Percentiles rank a stretch among this genome's conserved stretches.
phyloP scores from a whole-genome alignment of 169 alveolate genomes.

The Neospora caninum region DNA sequence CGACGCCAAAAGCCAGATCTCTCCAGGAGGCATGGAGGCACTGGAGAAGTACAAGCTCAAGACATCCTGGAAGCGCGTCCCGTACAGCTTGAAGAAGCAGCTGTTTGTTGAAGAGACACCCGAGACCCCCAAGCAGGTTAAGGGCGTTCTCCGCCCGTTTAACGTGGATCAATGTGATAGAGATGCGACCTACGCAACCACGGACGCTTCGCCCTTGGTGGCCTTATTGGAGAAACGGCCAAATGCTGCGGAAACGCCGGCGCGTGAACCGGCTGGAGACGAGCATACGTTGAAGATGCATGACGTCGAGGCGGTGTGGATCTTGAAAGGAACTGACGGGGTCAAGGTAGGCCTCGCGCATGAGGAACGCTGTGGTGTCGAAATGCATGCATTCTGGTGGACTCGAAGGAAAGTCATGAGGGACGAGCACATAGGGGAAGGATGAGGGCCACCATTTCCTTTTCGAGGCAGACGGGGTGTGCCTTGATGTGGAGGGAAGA shows the following conservation, averaged over 20 bases:
- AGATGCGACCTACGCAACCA: background rate
- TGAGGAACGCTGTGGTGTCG: background rate
- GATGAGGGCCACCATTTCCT: background rate
- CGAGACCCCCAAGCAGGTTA: background rate
- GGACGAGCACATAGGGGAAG: background rate
- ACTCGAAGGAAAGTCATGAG: background rate
- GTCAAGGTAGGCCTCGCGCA: conserved; percentile 38
- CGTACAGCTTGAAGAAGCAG: background rate
- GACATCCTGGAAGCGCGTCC: background rate
- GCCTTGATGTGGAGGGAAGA: too few species aligned
- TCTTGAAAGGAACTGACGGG: conserved; percentile 53
- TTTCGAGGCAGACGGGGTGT: background rate
- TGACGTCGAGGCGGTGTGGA: conserved; percentile 49
- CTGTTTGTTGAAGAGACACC: background rate
- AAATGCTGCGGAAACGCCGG: background rate
- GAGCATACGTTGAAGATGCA: background rate
- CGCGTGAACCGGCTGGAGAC: background rate
- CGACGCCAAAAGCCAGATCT: background rate
- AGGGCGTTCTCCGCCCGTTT: background rate
- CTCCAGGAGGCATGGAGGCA: background rate
- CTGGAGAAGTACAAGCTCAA: conserved; percentile 14
- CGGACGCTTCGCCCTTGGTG: background rate
- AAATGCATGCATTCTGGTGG: background rate
- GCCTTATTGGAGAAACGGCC: conserved; percentile 9
- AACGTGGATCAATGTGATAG: background rate